Evolutionary conservation across 164 flowering plant species (phyloP).

Genomic region (Houttuynia cordata): DNA sequence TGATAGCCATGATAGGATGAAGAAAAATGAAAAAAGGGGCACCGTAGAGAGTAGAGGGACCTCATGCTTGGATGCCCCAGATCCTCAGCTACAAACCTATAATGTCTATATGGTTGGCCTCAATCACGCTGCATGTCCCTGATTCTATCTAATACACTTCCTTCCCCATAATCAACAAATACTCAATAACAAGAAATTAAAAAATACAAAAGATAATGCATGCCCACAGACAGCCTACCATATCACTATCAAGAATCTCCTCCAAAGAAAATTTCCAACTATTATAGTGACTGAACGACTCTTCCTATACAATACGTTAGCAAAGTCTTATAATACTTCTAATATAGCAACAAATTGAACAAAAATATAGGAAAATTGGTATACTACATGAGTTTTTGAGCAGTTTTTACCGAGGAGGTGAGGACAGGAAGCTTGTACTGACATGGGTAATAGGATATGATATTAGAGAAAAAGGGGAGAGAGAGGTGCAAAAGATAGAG

Average conservation of each 20-base stretch:
- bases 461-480: conserved; percentile 4
- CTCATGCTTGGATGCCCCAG: neutral
- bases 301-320: neutral
- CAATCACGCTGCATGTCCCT: neutral
- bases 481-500: conserved; percentile 7
- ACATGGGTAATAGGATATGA: conserved; percentile 10
- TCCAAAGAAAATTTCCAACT: neutral
- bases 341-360: too few species aligned
- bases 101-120: neutral
- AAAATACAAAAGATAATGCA: neutral
- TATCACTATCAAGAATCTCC: neutral
- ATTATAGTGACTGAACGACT: neutral
- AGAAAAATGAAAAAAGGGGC: neutral
- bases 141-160: neutral
- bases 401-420: neutral
- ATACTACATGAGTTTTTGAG: too few species aligned
- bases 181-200: neutral
- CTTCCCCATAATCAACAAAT: neutral
- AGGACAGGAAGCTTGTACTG: conserved; percentile 5
- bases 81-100: neutral
- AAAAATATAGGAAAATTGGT: too few species aligned
- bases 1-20: neutral
- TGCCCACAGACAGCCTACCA: neutral
- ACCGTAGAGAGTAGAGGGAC: neutral
- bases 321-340: too few species aligned